Conservation (phyloP, 805 yeast genomes). For the Hermanozyma aechmeae region DNA sequence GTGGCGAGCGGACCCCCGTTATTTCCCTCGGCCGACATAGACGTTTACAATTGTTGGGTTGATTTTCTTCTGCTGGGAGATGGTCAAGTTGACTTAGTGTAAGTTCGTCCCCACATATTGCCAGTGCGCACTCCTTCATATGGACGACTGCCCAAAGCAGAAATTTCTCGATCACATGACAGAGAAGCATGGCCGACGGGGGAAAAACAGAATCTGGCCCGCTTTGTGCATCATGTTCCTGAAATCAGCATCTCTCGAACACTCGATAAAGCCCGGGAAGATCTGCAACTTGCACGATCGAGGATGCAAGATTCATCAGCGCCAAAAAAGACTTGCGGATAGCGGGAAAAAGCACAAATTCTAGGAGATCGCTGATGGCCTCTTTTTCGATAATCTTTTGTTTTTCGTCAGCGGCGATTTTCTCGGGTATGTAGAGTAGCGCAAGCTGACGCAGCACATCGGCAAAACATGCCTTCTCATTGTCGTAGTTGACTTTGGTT, state of each 20-base stretch:
- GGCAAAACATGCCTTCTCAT: conserved; percentile 60
- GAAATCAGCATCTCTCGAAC: conserved; percentile 76
- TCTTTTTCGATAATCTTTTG: conserved; percentile 11
- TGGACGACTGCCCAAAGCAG: too few species aligned
- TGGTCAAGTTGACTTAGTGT: too few species aligned
- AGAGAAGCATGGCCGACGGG: too few species aligned
- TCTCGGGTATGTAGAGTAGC: conserved; percentile 60
- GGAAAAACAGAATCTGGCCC: too few species aligned
- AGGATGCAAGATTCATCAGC: conserved; percentile 38
- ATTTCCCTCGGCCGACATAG: too few species aligned
- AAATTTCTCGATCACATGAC: too few species aligned
- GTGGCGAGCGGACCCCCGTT: not conserved
- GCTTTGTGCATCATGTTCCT: too few species aligned
- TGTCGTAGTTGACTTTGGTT: conserved; percentile 48
- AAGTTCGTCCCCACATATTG: too few species aligned
- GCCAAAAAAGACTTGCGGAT: conserved; percentile 59
- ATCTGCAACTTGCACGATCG: conserved; percentile 78
- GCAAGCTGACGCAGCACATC: conserved; percentile 65
- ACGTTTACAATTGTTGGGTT: too few species aligned
- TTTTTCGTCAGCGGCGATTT: conserved; percentile 16
- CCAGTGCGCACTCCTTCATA: too few species aligned
- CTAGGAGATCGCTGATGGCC: conserved; percentile 32
- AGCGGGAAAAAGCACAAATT: conserved; percentile 55
- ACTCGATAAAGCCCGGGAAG: conserved; percentile 86
- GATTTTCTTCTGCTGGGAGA: too few species aligned